These are phyloP conservation scores for Talaromyces trachyspermus DNA, from an alignment of 495 filamentous ascomycete genomes.

Conservation along the genomic window DNA sequence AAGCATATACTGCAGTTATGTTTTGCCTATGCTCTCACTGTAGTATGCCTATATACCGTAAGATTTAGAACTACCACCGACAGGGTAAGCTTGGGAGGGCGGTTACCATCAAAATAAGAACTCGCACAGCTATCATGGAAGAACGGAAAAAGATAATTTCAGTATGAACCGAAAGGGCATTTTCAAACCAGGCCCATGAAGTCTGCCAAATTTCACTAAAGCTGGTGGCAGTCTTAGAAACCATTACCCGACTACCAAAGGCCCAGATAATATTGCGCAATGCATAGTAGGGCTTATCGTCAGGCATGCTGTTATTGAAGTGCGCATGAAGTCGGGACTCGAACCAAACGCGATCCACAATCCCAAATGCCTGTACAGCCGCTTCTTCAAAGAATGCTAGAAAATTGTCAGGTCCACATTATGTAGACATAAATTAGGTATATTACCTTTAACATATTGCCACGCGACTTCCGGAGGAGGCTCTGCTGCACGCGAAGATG, in stretches of 20 bases:
- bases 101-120: background rate
- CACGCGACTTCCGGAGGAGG: background rate
- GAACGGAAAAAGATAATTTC: background rate
- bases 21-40: conserved; percentile 2
- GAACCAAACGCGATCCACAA: background rate
- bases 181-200: background rate
- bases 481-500: background rate
- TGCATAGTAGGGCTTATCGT: background rate
- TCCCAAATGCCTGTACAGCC: background rate
- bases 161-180: background rate
- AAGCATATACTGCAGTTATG: conserved; percentile 1
- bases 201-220: background rate
- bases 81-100: background rate
- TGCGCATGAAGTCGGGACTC: background rate
- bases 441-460: background rate
- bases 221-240: background rate
- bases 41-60: background rate
- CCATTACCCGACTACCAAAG: background rate
- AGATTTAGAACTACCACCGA: background rate
- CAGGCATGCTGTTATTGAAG: background rate
- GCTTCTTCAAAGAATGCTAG: background rate
- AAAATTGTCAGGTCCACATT: background rate
- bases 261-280: background rate
- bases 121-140: background rate
- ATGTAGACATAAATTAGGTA: background rate